Conservation (phyloP, 768 basidiomycete species). For the Serpula lacrymans region DNA sequence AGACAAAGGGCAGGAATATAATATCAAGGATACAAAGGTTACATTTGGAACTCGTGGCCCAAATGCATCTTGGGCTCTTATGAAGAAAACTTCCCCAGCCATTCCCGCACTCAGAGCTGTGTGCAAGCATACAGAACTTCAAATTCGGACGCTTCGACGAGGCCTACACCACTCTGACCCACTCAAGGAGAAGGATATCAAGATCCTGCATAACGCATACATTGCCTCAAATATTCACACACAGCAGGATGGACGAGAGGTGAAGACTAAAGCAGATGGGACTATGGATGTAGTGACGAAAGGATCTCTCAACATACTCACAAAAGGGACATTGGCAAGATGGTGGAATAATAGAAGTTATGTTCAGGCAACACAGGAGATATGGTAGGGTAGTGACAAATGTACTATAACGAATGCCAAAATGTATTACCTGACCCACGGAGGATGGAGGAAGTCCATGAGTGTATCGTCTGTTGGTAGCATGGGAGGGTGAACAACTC, state of each 20-base stretch:
- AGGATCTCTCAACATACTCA: slow-evolving; percentile 1
- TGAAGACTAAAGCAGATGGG: background rate
- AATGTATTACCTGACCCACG: too few relatives aligned
- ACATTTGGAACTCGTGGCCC: slow-evolving; percentile 32
- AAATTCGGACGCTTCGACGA: slow-evolving; percentile 20
- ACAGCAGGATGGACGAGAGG: background rate
- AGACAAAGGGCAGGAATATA: slow-evolving; percentile 33
- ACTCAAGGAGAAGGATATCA: slow-evolving; percentile 10
- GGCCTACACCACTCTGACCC: slow-evolving; percentile 24
- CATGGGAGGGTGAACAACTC: too few relatives aligned
- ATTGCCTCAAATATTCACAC: slow-evolving; percentile 1
- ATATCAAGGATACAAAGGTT: slow-evolving; percentile 33
- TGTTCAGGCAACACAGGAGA: background rate
- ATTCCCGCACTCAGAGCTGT: slow-evolving; percentile 25
- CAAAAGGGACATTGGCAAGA: background rate
- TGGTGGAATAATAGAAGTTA: slow-evolving; percentile 7
- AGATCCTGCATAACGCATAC: slow-evolving; percentile 3
- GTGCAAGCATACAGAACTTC: slow-evolving; percentile 20
- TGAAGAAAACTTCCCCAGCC: slow-evolving; percentile 31
- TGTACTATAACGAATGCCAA: too few relatives aligned
- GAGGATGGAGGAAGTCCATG: too few relatives aligned
- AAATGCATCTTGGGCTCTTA: slow-evolving; percentile 25
- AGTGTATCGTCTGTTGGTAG: too few relatives aligned
- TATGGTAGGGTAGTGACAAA: too few relatives aligned
- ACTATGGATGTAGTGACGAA: slow-evolving; percentile 1